Evolutionary conservation across 371 early-diverging fungal species (phyloP), one percentile per base, ranked within the genome.

Genomic region (Massospora cicadina): DNA sequence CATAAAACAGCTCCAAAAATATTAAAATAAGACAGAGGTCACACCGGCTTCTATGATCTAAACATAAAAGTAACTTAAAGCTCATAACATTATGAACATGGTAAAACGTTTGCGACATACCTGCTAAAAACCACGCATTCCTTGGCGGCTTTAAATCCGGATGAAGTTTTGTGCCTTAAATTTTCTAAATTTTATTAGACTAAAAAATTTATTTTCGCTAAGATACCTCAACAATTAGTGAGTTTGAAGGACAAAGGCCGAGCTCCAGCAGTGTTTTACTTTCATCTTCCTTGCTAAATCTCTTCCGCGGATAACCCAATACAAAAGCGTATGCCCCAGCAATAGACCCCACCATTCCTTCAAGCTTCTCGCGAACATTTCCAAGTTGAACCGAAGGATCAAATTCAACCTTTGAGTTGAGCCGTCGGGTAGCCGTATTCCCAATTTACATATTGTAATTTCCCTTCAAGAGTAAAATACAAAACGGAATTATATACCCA

Each of bases 161-260:
- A n/a, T n/a, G n/a, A n/a, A n/a, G n/a, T n/a, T n/a, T n/a, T n/a
- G n/a, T 43, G 43, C 43, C 17, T 43, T 43, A 43, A 17, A 43
- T 5, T 17, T 43, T 43, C 43, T 43, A 43, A 43, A 43, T 43
- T 10, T n/a, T n/a, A 43, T 10, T 5, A 43, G 5, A 17, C 17
- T 43, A 43, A 43, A 10, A 43, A 10, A 17, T 43, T 17, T 10
- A 10, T 10, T 43, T 43, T 43, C 17, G 17, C 43, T 17, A 17
- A 17, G 10, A 57, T 62, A 62, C 62, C 43, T 62, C 53, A 17
- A 62, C 30, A 12, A 62, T 26, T 43, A 62, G 53, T 17, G 62
- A 30, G 24, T 24, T n/a, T 31, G 62, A 62, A 33, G 62, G 62
- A n/a, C 62, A 62, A 5, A 62, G 62, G n/a, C 62, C 62, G 2